Percentiles rank a stretch among this genome's conserved stretches.
Conservation (phyloP, 495 filamentous ascomycete genomes). For the Xylaria telfairii region DNA sequence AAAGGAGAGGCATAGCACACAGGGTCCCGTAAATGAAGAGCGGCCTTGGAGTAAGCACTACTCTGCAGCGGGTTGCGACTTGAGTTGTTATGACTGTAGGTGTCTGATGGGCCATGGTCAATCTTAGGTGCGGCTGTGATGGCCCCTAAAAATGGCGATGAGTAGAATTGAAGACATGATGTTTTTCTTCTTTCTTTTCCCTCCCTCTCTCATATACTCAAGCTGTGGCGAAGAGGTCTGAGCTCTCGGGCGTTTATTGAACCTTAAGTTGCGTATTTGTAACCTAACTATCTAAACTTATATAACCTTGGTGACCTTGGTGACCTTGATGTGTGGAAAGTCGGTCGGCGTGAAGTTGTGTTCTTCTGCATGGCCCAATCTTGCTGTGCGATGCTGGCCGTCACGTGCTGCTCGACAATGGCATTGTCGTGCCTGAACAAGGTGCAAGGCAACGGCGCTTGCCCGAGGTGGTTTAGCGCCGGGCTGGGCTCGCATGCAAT, state of each 20-base stretch:
- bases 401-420: conserved; percentile 3
- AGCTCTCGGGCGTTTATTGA: not conserved
- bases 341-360: too few species aligned
- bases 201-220: not conserved
- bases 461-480: not conserved
- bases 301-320: not conserved
- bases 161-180: not conserved
- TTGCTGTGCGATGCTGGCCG: not conserved
- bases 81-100: not conserved
- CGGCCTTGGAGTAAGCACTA: not conserved
- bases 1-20: conserved; percentile 29
- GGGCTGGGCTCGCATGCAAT: not conserved
- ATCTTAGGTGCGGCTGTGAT: not conserved
- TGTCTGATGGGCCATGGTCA: not conserved
- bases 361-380: not conserved
- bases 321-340: not conserved
- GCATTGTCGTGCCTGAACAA: conserved; percentile 4
- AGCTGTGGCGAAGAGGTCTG: not conserved
- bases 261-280: not conserved
- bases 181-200: not conserved
- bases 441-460: not conserved
- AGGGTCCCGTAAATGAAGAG: conserved; percentile 35
- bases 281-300: not conserved
- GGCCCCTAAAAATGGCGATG: not conserved
- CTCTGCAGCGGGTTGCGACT: too few species aligned